Percentiles rank a stretch among this genome's conserved stretches.
phyloP scores from a whole-genome alignment of 768 basidiomycete genomes.

The Gelatoporia subvermispora region DNA sequence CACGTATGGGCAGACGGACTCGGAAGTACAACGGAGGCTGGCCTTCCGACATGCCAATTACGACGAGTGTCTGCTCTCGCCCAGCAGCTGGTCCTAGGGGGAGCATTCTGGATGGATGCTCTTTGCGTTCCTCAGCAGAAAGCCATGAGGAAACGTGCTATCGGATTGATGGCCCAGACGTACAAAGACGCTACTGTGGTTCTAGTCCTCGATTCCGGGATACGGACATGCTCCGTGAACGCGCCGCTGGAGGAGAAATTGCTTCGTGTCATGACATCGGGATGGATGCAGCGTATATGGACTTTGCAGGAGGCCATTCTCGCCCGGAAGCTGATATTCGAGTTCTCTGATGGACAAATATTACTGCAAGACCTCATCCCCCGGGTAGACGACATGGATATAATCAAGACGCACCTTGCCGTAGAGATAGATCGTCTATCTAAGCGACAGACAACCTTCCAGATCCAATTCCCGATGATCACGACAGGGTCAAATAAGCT shows the following conservation, averaged over 20 bases:
- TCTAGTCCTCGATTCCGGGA: background rate
- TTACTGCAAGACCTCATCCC: background rate
- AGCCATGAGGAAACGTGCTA: background rate
- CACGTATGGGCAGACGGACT: no score
- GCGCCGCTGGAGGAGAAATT: background rate
- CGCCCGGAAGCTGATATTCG: background rate
- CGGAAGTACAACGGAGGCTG: background rate
- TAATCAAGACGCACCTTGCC: no score
- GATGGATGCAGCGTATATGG: background rate
- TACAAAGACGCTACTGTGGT: background rate
- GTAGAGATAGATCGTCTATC: no score
- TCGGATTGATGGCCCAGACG: constrained; percentile 2
- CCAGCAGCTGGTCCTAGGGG: background rate
- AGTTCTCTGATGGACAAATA: background rate
- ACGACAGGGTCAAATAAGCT: no score
- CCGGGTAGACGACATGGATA: no score
- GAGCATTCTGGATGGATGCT: constrained; percentile 1
- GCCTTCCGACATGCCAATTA: constrained; percentile 1
- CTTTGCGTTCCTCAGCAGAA: background rate
- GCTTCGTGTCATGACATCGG: background rate
- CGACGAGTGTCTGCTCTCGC: background rate
- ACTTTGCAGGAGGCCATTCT: background rate
- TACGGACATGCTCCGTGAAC: background rate
- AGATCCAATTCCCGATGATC: no score
- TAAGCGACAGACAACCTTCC: no score